These are phyloP conservation scores for Schizophyllum amplum DNA, from an alignment of 1,284 basidiomycete species.

Conservation along the genomic window DNA sequence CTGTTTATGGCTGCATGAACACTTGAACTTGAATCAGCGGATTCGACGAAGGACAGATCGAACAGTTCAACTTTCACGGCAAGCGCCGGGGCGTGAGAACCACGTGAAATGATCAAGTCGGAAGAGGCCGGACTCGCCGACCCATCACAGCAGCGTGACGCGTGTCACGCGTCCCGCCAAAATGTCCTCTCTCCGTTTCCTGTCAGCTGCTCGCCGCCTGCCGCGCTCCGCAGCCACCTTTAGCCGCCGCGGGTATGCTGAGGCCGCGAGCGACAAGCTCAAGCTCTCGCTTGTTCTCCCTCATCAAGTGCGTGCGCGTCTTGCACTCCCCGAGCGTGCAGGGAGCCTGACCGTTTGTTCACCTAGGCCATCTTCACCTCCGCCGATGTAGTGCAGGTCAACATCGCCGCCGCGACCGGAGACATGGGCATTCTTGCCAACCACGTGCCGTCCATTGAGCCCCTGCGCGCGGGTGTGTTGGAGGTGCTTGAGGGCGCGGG, in stretches of 20 bases:
- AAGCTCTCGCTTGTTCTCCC: conserved; percentile 87
- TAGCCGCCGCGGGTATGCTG: conserved; percentile 80
- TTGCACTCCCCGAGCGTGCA: conserved; percentile 3
- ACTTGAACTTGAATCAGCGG: no score
- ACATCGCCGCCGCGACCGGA: conserved; percentile 87
- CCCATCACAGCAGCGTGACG: conserved; percentile 23
- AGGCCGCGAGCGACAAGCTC: conserved; percentile 72
- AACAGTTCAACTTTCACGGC: no score
- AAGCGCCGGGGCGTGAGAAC: background rate
- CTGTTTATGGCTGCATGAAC: no score
- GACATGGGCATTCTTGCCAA: conserved; percentile 98
- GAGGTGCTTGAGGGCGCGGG: conserved; percentile 83
- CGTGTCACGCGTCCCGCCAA: background rate
- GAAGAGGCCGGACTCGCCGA: background rate
- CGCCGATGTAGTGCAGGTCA: conserved; percentile 88
- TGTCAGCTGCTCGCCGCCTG: conserved; percentile 54
- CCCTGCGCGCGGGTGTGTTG: conserved; percentile 86
- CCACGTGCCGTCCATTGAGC: conserved; percentile 91
- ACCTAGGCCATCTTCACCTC: conserved; percentile 82
- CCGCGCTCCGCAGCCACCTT: conserved; percentile 38
- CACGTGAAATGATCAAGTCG: background rate
- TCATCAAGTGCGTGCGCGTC: conserved; percentile 67
- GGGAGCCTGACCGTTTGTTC: conserved; percentile 9
- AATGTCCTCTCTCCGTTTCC: conserved; percentile 71
- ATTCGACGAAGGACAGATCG: no score